Evolutionary conservation across 2,329 filamentous ascomycete genomes (phyloP), one percentile per base, ranked within the genome.

Genomic region (Anthostomella pinea): DNA sequence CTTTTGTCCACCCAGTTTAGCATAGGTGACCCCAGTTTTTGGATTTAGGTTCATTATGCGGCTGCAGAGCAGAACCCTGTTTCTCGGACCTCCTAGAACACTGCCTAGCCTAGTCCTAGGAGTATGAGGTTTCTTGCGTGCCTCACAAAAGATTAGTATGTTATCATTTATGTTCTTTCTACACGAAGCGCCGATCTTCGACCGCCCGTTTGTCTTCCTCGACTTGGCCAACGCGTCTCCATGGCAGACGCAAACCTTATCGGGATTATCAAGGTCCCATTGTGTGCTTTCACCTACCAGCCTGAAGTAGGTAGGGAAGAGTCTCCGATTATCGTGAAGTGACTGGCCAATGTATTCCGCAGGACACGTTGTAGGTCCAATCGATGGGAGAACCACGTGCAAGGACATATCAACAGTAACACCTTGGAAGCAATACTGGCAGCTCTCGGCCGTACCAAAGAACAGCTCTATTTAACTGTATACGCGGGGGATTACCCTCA

Each of bases 341-440:
- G 27, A 19, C 17, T 30, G 27, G n/a, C 27, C 7, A 16, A 30
- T 16, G 6, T 30, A 30, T 30, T 30, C 16, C 27, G 27, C 17
- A 30, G 17, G 16, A 30, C 27, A 10, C 27, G 27, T 17, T 30
- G 14, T n/a, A 7, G 14, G 17, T 15, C 14, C 17, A 30, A 15
- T 16, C 14, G 14, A n/a, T 19, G 7, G 14, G 11, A 19, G 7
- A 30, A 30, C 17, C 14, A 30, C 27, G 27, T 30, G 11, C 11
- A 30, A 30, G 27, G 27, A 19, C 27, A 10, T 16, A 30, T 30
- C 16, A 30, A 9, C 14, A 30, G 17, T 16, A 6, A 19, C 9
- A 30, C 14, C 11, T 19, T 30, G 11, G 17, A 30, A 8, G 11
- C 9, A 15, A 30, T 30, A 30, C 14, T 30, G 17, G 14, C 14